These are phyloP conservation scores for Mortierella hygrophila DNA, from an alignment of 192 early-diverging fungal genomes.

Conservation along the genomic window DNA sequence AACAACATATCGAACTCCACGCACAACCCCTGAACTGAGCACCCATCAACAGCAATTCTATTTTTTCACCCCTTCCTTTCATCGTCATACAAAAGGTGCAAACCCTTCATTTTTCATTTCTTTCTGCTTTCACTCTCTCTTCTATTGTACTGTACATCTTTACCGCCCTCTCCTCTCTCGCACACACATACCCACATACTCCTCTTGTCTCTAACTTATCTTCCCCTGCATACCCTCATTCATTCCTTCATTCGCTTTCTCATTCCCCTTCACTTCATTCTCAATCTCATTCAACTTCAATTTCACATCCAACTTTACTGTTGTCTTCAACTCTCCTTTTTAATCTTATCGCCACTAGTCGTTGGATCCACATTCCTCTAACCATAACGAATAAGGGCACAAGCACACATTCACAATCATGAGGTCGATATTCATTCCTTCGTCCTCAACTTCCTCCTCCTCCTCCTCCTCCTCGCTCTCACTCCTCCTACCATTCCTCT, in stretches of 20 bases:
- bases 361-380: neutral
- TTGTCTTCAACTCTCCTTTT: constrained; percentile 15
- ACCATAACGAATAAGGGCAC: neutral
- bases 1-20: neutral
- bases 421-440: constrained; percentile 30
- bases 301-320: neutral
- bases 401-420: constrained; percentile 2
- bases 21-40: neutral
- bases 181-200: neutral
- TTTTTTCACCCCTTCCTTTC: neutral
- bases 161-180: neutral
- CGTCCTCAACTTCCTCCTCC: neutral
- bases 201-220: neutral
- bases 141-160: neutral
- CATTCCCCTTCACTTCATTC: neutral
- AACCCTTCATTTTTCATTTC: neutral
- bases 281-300: neutral
- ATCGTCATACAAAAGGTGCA: neutral
- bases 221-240: no score
- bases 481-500: neutral
- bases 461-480: neutral
- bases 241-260: neutral
- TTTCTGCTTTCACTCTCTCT: neutral
- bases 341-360: neutral
- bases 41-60: neutral